Evolutionary conservation across 345 rosid species (phyloP).

Genomic region (Durio zibethinus): DNA sequence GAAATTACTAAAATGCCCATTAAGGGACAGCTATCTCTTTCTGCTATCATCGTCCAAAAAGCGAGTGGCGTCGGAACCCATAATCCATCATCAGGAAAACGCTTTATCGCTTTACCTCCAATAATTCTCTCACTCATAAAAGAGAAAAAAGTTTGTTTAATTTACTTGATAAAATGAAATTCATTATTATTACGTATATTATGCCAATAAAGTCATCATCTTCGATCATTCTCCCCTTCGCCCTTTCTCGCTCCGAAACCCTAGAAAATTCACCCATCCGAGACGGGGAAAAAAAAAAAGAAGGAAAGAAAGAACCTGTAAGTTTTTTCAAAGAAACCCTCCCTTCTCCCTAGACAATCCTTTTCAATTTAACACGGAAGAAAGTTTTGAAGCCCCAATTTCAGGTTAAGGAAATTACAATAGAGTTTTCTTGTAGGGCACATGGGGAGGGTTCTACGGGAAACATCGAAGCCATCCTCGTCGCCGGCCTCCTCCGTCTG

Average conservation of each 20-base stretch:
- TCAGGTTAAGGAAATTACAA: background rate
- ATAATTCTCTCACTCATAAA: background rate
- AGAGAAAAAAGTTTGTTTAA: too few relatives aligned
- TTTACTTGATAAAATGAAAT: background rate
- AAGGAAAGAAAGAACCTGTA: slow-evolving; percentile 22
- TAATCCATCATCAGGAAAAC: background rate
- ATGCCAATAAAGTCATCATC: slow-evolving; percentile 16
- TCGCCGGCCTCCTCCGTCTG: slow-evolving; percentile 28
- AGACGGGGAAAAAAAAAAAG: background rate
- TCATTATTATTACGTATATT: slow-evolving; percentile 1
- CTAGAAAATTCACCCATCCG: slow-evolving; percentile 4
- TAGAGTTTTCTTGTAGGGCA: slow-evolving; percentile 7
- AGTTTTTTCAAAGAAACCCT: slow-evolving; percentile 17
- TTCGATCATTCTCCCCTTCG: background rate
- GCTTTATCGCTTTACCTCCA: background rate
- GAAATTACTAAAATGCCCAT: background rate
- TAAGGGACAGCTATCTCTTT: background rate
- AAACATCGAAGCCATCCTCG: slow-evolving; percentile 28
- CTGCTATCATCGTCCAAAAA: background rate
- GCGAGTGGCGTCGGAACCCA: slow-evolving; percentile 8
- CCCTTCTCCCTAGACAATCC: background rate
- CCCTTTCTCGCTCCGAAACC: slow-evolving; percentile 8
- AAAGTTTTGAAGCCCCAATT: background rate
- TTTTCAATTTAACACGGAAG: background rate
- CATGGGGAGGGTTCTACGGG: slow-evolving; percentile 43